Percentiles rank a stretch among this genome's conserved stretches.
Evolutionary conservation across 23 red algal genomes (phyloP).

Genomic region (Gracilaria caudata): DNA sequence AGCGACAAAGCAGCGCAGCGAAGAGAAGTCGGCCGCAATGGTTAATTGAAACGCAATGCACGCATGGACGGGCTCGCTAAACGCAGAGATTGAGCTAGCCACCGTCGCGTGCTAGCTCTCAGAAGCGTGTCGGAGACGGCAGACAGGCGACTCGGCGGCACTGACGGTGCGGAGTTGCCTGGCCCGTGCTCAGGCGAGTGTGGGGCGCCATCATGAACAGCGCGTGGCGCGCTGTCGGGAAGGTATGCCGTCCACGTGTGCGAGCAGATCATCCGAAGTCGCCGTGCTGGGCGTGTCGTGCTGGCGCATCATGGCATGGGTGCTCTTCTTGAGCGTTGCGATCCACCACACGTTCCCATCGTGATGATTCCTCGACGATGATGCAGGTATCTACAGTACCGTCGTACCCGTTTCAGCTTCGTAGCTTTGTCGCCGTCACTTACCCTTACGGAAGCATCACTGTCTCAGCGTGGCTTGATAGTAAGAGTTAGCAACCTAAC

Average conservation of each 20-base stretch:
- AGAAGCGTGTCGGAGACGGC: no score
- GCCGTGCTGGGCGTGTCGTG: neutral
- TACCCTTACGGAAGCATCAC: no score
- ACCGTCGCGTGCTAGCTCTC: no score
- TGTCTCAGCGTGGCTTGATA: no score
- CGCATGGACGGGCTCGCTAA: neutral
- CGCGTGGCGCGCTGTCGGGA: conserved; percentile 28
- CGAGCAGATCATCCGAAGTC: no score
- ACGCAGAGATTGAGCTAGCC: neutral
- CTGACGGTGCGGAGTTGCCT: neutral
- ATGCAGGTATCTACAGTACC: no score
- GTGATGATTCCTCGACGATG: no score
- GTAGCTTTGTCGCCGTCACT: no score
- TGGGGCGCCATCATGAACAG: neutral
- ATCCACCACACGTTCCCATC: neutral
- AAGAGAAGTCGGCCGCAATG: neutral
- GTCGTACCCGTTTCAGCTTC: no score
- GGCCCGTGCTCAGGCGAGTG: neutral
- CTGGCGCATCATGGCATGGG: neutral
- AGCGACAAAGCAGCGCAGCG: conserved; percentile 12
- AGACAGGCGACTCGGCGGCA: neutral
- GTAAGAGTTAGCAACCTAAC: no score
- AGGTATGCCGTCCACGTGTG: conserved; percentile 10
- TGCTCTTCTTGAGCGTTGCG: neutral
- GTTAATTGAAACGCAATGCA: conserved; percentile 1